Percentiles rank a stretch among this genome's conserved stretches.
These are phyloP conservation scores for Pichia nakasei DNA, from an alignment of 805 yeast species.

Conservation along the genomic window DNA sequence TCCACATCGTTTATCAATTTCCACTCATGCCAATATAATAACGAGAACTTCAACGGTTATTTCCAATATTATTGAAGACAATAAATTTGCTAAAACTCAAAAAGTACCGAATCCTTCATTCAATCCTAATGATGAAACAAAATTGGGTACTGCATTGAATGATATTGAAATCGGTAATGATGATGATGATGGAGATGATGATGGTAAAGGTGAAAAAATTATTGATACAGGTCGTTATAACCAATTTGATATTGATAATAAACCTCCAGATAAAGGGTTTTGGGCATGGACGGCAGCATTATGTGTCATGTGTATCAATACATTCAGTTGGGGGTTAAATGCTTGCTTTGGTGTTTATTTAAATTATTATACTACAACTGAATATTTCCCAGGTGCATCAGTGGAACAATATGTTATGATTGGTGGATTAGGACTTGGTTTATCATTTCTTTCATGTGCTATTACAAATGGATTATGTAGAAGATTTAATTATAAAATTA, in stretches of 20 bases:
- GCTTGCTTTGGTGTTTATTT: slow-evolving; percentile 48
- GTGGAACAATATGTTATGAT: slow-evolving; percentile 45
- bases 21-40: slow-evolving; percentile 1
- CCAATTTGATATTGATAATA: slow-evolving; percentile 18
- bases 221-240: slow-evolving; percentile 28
- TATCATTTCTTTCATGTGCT: slow-evolving; percentile 59
- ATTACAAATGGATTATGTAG: slow-evolving; percentile 38
- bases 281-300: slow-evolving; percentile 42
- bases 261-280: slow-evolving; percentile 36
- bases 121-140: not conserved
- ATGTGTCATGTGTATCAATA: slow-evolving; percentile 24
- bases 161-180: too few species aligned
- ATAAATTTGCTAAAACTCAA: slow-evolving; percentile 17
- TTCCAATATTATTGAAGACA: slow-evolving; percentile 24
- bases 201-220: not conserved
- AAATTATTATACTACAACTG: slow-evolving; percentile 34
- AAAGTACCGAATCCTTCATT: slow-evolving; percentile 7
- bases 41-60: slow-evolving; percentile 20
- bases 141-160: slow-evolving; percentile 4
- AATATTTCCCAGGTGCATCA: slow-evolving; percentile 40
- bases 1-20: not conserved
- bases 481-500: slow-evolving; percentile 39
- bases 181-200: too few species aligned
- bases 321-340: slow-evolving; percentile 48
- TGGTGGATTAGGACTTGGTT: slow-evolving; percentile 43